phyloP scores from a whole-genome alignment of 2,329 filamentous ascomycete species.

The Mycocentrospora acerina region DNA sequence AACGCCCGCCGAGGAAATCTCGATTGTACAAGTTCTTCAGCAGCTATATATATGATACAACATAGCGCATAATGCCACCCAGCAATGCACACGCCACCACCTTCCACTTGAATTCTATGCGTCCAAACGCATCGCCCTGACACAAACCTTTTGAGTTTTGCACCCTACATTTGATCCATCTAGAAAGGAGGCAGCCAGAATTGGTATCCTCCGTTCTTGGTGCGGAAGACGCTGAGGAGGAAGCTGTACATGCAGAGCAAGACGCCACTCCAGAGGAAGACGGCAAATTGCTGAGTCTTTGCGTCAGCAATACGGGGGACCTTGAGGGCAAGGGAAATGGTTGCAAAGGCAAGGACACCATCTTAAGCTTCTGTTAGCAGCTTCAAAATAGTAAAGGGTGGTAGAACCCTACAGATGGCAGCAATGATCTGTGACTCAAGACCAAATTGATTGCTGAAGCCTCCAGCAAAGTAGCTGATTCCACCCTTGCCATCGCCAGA shows the following conservation, averaged over 20 bases:
- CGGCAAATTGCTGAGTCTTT: conserved; percentile 75
- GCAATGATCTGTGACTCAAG: conserved; percentile 95
- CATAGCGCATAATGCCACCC: too few species aligned
- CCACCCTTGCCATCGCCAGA: conserved; percentile 80
- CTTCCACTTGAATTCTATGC: too few species aligned
- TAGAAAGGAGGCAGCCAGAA: conserved; percentile 92
- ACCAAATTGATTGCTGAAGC: conserved; percentile 92
- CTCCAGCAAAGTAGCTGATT: conserved; percentile 83
- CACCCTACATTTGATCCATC: neutral
- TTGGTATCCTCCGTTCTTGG: conserved; percentile 93
- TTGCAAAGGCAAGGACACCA: conserved; percentile 81
- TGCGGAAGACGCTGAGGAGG: conserved; percentile 86
- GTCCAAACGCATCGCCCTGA: too few species aligned
- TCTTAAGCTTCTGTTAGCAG: conserved; percentile 48
- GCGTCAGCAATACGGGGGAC: conserved; percentile 83
- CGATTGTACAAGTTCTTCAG: too few species aligned
- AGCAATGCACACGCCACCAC: too few species aligned
- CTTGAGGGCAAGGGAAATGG: conserved; percentile 88
- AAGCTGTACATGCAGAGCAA: conserved; percentile 89
- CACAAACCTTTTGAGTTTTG: neutral
- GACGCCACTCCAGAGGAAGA: conserved; percentile 75
- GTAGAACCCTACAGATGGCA: conserved; percentile 67
- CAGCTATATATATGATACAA: too few species aligned
- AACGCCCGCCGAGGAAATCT: too few species aligned
- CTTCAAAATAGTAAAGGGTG: too few species aligned